Evolutionary conservation across 345 rosid genomes (phyloP).

Genomic region (Camelina sativa): DNA sequence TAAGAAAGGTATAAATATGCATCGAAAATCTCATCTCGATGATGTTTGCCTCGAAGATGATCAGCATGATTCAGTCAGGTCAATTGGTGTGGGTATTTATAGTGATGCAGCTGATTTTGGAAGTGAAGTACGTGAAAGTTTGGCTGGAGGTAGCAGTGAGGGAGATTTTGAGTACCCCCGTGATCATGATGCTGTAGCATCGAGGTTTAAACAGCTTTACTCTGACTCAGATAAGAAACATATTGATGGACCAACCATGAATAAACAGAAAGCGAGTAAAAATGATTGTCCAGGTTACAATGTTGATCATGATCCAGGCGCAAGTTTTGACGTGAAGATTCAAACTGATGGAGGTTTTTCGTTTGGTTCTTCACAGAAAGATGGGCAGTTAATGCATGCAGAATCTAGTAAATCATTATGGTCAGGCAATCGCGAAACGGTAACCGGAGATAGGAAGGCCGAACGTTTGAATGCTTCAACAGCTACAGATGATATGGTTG

Average conservation of each 20-base stretch:
- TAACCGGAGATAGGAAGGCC: constrained; percentile 52
- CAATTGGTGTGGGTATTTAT: constrained; percentile 94
- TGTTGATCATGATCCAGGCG: constrained; percentile 58
- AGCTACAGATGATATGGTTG: constrained; percentile 72
- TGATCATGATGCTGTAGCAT: constrained; percentile 64
- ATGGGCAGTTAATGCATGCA: constrained; percentile 58
- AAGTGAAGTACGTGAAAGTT: constrained; percentile 86
- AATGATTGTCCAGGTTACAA: constrained; percentile 51
- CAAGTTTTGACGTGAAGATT: constrained; percentile 51
- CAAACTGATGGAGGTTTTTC: constrained; percentile 74
- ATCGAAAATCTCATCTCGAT: constrained; percentile 63
- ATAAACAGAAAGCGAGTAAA: constrained; percentile 55
- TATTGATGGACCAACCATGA: constrained; percentile 51
- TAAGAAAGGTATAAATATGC: constrained; percentile 54
- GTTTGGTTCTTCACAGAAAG: constrained; percentile 69
- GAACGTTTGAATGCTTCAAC: constrained; percentile 60
- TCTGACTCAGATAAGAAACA: constrained; percentile 60
- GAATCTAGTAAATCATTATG: constrained; percentile 71
- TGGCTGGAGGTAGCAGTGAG: constrained; percentile 93
- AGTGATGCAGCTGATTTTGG: constrained; percentile 96
- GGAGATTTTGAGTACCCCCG: constrained; percentile 79
- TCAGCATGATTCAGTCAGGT: constrained; percentile 93
- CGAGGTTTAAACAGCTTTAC: constrained; percentile 56
- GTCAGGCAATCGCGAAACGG: constrained; percentile 61
- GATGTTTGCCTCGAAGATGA: constrained; percentile 81